A percentile compares a stretch with the other conserved stretches of the same genome.
Evolutionary conservation across 2,329 filamentous ascomycete species (phyloP).

Genomic region (Ascochyta viciae-villosae): DNA sequence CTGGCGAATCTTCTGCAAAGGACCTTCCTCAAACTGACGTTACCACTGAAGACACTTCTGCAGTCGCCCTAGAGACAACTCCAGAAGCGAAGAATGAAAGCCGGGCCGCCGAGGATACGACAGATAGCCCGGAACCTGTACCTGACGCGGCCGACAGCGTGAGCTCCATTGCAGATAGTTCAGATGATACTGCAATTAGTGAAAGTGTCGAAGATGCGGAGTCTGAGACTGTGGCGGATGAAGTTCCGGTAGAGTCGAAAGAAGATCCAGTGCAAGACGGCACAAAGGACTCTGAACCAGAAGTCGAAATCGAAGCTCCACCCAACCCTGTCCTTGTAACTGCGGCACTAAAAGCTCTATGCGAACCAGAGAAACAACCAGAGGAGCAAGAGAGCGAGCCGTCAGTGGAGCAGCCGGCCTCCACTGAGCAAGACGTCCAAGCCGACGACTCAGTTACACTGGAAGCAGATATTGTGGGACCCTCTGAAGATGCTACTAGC

Average conservation of each 20-base stretch:
- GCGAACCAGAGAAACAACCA: neutral
- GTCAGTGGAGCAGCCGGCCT: neutral
- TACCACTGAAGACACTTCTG: neutral
- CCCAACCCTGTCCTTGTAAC: conserved; percentile 7
- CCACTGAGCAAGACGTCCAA: neutral
- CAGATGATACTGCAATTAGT: neutral
- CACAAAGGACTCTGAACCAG: neutral
- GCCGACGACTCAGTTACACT: neutral
- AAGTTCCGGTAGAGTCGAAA: neutral
- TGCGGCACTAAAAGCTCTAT: conserved; percentile 7
- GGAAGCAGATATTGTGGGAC: neutral
- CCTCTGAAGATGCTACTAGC: neutral
- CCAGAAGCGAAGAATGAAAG: neutral
- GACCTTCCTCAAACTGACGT: neutral
- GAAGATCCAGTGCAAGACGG: neutral
- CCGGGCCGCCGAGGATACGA: neutral
- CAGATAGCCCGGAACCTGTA: too few species aligned
- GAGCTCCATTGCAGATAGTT: neutral
- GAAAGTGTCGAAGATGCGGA: neutral
- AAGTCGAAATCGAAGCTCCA: conserved; percentile 7
- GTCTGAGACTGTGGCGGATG: neutral
- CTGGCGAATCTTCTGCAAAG: neutral
- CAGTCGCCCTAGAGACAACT: neutral
- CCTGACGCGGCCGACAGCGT: neutral
- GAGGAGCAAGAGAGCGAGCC: neutral